A percentile compares a stretch with the other conserved stretches of the same genome.
These are phyloP conservation scores for Termitomyces titanicus DNA, from an alignment of 768 basidiomycete species.

Conservation along the genomic window DNA sequence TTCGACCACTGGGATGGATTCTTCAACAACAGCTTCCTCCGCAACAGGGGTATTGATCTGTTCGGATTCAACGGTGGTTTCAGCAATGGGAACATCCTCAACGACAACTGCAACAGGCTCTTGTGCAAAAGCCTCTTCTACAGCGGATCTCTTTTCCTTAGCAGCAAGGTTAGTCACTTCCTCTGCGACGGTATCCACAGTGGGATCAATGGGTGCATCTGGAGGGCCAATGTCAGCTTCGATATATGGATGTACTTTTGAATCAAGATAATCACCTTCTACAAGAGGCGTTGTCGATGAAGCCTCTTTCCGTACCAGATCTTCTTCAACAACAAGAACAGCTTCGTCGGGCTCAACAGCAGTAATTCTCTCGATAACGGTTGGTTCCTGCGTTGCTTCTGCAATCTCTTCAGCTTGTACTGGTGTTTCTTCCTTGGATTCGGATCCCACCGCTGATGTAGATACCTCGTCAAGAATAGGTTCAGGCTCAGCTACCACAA, in stretches of 20 bases:
- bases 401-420: no score
- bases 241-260: neutral
- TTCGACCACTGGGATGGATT: neutral
- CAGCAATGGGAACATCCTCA: neutral
- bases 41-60: neutral
- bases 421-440: no score
- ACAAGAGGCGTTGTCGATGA: neutral
- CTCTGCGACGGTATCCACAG: constrained; percentile 1
- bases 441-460: no score
- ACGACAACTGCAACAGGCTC: neutral
- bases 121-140: neutral
- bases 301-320: neutral
- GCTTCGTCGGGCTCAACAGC: neutral
- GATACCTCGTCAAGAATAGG: no score
- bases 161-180: constrained; percentile 9
- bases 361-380: no score
- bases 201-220: neutral
- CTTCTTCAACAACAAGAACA: neutral
- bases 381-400: no score
- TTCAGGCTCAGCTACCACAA: neutral
- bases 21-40: neutral
- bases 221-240: neutral
- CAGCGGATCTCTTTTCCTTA: constrained; percentile 4
- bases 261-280: neutral
- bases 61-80: neutral